Base-by-base conservation (phyloP, 257 asterid genomes). In the Rehmannia glutinosa region DNA sequence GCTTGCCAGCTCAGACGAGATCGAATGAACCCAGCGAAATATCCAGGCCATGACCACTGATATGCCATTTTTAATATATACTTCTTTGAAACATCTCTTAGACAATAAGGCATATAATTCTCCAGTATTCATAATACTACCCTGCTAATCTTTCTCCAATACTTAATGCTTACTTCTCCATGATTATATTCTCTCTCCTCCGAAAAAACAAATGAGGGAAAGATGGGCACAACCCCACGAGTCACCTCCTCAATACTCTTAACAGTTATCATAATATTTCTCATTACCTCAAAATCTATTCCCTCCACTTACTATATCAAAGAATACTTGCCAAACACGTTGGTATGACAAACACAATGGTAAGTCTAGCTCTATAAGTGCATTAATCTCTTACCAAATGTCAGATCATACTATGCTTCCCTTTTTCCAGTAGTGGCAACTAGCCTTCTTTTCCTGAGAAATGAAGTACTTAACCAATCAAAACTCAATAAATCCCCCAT, bases 381-480 rank as follows among this genome's bases (percentile, higher is more conserved):
- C 51, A 57, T 51, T 63, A 59, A 68, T 43, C 66, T 41, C 46
- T 41, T 41, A 41, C 46, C 13, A n/a, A n/a, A n/a, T 41, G 46
- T 41, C 16, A 10, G 46, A 12, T 41, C 46, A 41, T n/a, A n/a
- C n/a, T 41, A 41, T 10, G 46, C 46, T 41, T 41, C 46, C 46
- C 10, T 11, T 41, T 41, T 41, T 53, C 17, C 61, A 16, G 52
- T 8, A 68, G 49, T 72, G 16, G 60, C 62, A 52, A 67, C 78
- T 72, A 76, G 70, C 62, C 75, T 17, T 60, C 59, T 58, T 69
- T 39, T 71, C 82, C 79, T 71, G 77, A 61, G 73, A 69, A 76
- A 70, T 62, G 65, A 78, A 69, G 76, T 62, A 73, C 64, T 76
- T 52, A 16, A 62, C 76, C 70, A 32, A 71, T 71, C 42, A 71